Evolutionary conservation across 192 early-diverging fungal genomes (phyloP).

Genomic region (Coemansia sp.): DNA sequence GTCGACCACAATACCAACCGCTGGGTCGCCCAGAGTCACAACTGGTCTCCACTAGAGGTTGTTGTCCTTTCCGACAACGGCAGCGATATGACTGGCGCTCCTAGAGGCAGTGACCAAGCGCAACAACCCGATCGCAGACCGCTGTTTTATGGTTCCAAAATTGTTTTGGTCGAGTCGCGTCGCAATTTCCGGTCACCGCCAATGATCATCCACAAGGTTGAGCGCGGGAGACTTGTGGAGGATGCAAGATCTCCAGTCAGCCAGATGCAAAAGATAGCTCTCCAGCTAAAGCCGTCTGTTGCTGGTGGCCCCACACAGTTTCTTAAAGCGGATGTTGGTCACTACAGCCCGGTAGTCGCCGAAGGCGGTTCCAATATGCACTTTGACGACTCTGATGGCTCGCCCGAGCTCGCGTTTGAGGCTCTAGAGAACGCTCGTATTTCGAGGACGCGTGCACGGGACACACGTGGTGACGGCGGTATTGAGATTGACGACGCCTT

Average conservation of each 20-base stretch:
- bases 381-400: slow-evolving; percentile 47
- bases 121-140: not conserved
- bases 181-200: slow-evolving; percentile 66
- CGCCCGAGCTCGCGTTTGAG: slow-evolving; percentile 53
- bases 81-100: not conserved
- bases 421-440: slow-evolving; percentile 20
- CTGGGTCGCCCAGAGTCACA: slow-evolving; percentile 55
- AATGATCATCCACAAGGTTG: slow-evolving; percentile 77
- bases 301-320: slow-evolving; percentile 30
- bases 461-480: slow-evolving; percentile 2
- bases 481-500: slow-evolving; percentile 72
- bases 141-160: slow-evolving; percentile 69
- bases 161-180: slow-evolving; percentile 65
- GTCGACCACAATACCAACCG: slow-evolving; percentile 53
- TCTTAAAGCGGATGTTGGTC: slow-evolving; percentile 39
- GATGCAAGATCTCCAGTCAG: slow-evolving; percentile 69
- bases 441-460: slow-evolving; percentile 21
- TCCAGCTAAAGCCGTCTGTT: slow-evolving; percentile 45
- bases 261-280: slow-evolving; percentile 84
- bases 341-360: slow-evolving; percentile 25
- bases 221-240: slow-evolving; percentile 67
- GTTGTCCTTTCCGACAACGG: slow-evolving; percentile 21
- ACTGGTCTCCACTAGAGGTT: slow-evolving; percentile 54
- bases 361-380: slow-evolving; percentile 12
- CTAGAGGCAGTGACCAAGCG: not conserved